Base-by-base conservation (phyloP, 78 protist species). In the Monosiga brevicollis region DNA sequence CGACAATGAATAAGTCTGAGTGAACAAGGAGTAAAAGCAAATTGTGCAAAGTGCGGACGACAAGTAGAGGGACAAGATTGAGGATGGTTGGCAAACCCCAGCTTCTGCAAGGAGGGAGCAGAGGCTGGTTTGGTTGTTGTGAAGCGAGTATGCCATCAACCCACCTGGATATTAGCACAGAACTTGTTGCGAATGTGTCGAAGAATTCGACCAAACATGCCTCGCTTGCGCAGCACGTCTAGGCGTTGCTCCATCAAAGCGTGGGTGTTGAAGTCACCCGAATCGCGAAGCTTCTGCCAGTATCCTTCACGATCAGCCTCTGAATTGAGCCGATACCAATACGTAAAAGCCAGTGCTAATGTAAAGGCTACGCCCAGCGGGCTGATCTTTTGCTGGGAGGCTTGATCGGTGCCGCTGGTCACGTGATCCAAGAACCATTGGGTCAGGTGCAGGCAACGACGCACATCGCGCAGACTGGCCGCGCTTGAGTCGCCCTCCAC, bases 391-490 rank as follows among this genome's bases (percentile, higher is more conserved):
- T 55, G 71, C n/a, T 55, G 24, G 62, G 6, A 6, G 62, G 29
- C 62, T 49, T 49, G 29, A 3, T 71, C 75, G 38, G 10, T 20
- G 71, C 71, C n/a, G n/a, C n/a, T 11, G n/a, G 24, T 15, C 3
- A 73, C 1, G 78, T 73, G 1, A 20, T 1, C 1, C 41, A 1
- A 1, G 78, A 73, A 73, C 78, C 78, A 73, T 23, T 1, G 20
- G 42, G 1, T 0, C 23, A 88, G 78, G n/a, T 79, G 15, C 37
- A 84, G 35, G 26, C 39, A 25, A 40, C 90, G 49, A 1, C 25
- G 32, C 25, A 88, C 87, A 39, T 88, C 90, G 39, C 90, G 73
- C 55, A 88, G 87, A 23, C 76, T 37, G 35, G 81, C 88, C n/a
- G 71, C 72, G 43, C 75, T 25, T 2, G 2, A 26, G 1, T 88